Conservation (phyloP, 2,329 filamentous ascomycete species). For the Teratosphaeria zuluensis region DNA sequence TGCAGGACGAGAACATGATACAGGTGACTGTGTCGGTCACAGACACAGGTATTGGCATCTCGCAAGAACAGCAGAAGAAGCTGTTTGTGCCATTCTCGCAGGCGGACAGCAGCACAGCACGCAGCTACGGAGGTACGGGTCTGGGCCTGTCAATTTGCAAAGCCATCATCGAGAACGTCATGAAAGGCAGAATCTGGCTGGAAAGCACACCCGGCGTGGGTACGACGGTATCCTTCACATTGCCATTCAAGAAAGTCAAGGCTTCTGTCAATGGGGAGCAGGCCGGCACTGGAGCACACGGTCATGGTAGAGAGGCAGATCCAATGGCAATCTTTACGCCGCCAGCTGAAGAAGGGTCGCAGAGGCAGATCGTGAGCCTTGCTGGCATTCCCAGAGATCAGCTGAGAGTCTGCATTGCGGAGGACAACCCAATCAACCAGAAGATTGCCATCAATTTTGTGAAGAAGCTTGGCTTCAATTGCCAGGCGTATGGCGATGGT, state of each 20-base stretch:
- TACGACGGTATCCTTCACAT: constrained; percentile 66
- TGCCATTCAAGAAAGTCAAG: constrained; percentile 76
- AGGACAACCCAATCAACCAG: constrained; percentile 92
- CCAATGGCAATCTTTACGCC: constrained; percentile 49
- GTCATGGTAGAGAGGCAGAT: constrained; percentile 33
- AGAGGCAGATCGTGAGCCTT: constrained; percentile 48
- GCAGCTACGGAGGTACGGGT: constrained; percentile 86
- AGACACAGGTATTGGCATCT: constrained; percentile 87
- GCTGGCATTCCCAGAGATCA: constrained; percentile 65
- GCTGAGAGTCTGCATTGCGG: constrained; percentile 81
- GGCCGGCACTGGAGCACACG: constrained; percentile 9
- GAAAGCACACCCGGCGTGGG: constrained; percentile 65
- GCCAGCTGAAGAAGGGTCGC: constrained; percentile 33
- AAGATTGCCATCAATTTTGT: constrained; percentile 90
- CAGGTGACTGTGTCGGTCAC: constrained; percentile 75
- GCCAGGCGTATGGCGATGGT: constrained; percentile 84
- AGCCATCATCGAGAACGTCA: constrained; percentile 83
- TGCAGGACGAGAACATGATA: constrained; percentile 59
- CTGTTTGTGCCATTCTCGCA: constrained; percentile 90
- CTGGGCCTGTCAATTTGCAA: constrained; percentile 91
- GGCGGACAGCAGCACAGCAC: constrained; percentile 79
- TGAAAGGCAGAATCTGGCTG: constrained; percentile 75
- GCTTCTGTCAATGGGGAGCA: constrained; percentile 30
- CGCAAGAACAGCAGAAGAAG: constrained; percentile 69
- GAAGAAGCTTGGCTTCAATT: constrained; percentile 72